Evolutionary conservation across 768 basidiomycete genomes (phyloP).

Genomic region (Arthromyces matolae): DNA sequence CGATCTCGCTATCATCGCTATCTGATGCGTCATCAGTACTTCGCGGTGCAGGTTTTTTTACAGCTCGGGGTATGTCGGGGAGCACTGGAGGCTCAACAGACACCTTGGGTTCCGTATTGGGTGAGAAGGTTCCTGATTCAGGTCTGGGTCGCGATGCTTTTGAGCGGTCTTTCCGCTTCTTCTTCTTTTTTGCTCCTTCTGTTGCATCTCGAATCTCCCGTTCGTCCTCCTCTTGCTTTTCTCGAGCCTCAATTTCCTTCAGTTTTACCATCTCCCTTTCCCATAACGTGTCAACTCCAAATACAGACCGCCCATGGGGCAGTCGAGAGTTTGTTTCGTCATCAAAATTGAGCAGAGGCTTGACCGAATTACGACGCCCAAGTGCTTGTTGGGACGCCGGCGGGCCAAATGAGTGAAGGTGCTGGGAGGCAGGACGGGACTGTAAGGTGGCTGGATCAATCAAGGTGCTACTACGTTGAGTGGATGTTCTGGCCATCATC

Average conservation of each 20-base stretch:
- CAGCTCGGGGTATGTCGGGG: slow-evolving; percentile 39
- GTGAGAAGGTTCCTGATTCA: slow-evolving; percentile 11
- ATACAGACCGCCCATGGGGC: slow-evolving; percentile 69
- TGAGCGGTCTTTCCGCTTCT: slow-evolving; percentile 38
- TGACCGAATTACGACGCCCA: slow-evolving; percentile 48
- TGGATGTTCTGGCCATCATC: slow-evolving; percentile 79
- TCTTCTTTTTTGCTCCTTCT: slow-evolving; percentile 45
- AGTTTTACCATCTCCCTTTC: slow-evolving; percentile 83
- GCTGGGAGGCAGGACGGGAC: slow-evolving; percentile 43
- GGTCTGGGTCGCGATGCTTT: slow-evolving; percentile 11
- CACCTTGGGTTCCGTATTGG: slow-evolving; percentile 25
- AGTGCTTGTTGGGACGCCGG: slow-evolving; percentile 35
- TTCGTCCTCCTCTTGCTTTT: slow-evolving; percentile 55
- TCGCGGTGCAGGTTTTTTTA: slow-evolving; percentile 35
- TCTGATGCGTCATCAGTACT: slow-evolving; percentile 47
- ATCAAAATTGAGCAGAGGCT: slow-evolving; percentile 67
- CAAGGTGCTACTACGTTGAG: slow-evolving; percentile 58
- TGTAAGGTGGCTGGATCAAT: slow-evolving; percentile 68
- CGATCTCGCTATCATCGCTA: slow-evolving; percentile 46
- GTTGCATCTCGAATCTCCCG: slow-evolving; percentile 43
- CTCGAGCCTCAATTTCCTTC: slow-evolving; percentile 68
- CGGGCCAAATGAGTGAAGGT: slow-evolving; percentile 40
- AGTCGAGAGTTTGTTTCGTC: slow-evolving; percentile 35
- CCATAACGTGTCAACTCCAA: slow-evolving; percentile 93
- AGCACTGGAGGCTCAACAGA: slow-evolving; percentile 41